phyloP scores from a whole-genome alignment of 2,329 filamentous ascomycete species.

The Hypoxylon sp. region DNA sequence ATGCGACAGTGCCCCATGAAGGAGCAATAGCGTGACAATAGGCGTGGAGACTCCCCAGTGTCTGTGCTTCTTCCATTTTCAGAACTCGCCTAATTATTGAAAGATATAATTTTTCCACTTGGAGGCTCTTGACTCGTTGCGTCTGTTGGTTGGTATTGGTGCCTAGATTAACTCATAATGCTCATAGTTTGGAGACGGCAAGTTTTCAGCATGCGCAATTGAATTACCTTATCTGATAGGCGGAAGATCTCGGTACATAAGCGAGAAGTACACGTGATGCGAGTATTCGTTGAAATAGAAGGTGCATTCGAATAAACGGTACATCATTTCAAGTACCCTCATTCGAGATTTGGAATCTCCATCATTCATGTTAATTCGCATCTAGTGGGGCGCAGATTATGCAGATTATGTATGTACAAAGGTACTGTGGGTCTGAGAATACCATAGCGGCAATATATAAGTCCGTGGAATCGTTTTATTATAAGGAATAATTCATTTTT shows the following conservation, averaged over 20 bases:
- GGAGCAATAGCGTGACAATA: constrained; percentile 36
- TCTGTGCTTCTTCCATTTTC: constrained; percentile 32
- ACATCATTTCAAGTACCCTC: not conserved
- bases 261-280: constrained; percentile 12
- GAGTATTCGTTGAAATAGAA: constrained; percentile 6
- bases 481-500: too few species aligned
- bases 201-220: not conserved
- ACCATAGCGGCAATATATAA: too few species aligned
- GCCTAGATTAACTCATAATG: too few species aligned
- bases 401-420: not conserved
- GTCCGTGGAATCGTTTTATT: too few species aligned
- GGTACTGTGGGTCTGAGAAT: too few species aligned
- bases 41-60: constrained; percentile 38
- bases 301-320: constrained; percentile 4
- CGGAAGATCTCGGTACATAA: constrained; percentile 8
- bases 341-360: constrained; percentile 39
- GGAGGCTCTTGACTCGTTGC: constrained; percentile 12
- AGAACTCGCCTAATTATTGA: constrained; percentile 21
- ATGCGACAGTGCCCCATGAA: constrained; percentile 40
- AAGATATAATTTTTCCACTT: constrained; percentile 7
- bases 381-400: not conserved
- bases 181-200: not conserved
- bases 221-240: constrained; percentile 5
- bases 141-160: not conserved
- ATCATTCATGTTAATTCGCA: constrained; percentile 6